Evolutionary conservation across 495 filamentous ascomycete species (phyloP), one percentile per base, ranked within the genome.

Genomic region (Lepidopterella palustris): DNA sequence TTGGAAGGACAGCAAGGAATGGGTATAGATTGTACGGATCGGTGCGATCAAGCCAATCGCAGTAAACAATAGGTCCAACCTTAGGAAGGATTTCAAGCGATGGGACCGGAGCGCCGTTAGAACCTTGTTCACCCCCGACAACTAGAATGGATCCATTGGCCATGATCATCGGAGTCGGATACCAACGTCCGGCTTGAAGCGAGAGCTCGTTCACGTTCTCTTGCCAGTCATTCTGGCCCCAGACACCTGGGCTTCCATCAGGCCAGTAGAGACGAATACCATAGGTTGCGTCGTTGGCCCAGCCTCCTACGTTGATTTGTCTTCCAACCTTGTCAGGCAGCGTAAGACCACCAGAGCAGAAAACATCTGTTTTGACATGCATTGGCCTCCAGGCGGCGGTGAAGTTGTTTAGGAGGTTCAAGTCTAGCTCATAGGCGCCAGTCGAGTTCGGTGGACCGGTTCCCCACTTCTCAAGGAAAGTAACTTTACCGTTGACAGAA

Each of bases 1-100:
- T 72, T 21, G 84, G 84, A 23, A 87, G 68, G 35, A 85, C 77
- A 50, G 70, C 70, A 27, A 82, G 62, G 72, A 76, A 87, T 1
- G 84, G 84, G 56, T 86, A 86, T 25, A 87, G 66, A 66, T 87
- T 87, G 71, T 82, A 81, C 11, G 84, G 84, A 60, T 83, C 77
- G 9, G 83, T 86, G 27, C 81, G 79, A 18, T 79, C 73, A 18
- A 86, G 75, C 78, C 79, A 87, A 54, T 84, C 81, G 72, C 82
- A 78, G 68, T 76, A 77, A 1, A 83, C 69, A 0, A 58, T 50
- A 18, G 65, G 60, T 23, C 63, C 67, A 48, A 72, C 72, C 18
- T 68, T 69, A 26, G 83, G 83, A 11, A 87, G 77, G 55, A 87
- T 71, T 73, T 87, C 84, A 45, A 84, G 74, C 4, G 77, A 77